Evolutionary conservation across 495 filamentous ascomycete species (phyloP).

Genomic region (Halenospora varia): DNA sequence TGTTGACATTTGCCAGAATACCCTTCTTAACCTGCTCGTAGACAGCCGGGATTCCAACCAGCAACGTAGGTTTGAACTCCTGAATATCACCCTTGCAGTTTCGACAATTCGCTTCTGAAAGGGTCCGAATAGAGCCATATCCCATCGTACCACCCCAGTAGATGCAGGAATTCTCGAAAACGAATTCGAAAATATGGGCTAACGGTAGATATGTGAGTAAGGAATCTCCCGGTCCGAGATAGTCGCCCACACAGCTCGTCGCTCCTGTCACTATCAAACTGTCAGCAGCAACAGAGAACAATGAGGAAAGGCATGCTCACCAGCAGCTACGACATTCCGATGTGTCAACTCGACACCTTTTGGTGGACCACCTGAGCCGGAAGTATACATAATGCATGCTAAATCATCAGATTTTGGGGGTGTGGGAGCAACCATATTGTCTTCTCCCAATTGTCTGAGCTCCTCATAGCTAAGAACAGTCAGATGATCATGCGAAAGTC

Average conservation of each 20-base stretch:
- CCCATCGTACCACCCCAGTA: slow-evolving; percentile 95
- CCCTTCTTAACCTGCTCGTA: slow-evolving; percentile 99
- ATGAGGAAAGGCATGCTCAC: slow-evolving; percentile 41
- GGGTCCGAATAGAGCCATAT: slow-evolving; percentile 58
- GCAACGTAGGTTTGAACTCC: slow-evolving; percentile 84
- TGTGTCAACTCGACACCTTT: slow-evolving; percentile 94
- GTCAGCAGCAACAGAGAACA: slow-evolving; percentile 8
- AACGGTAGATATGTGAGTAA: slow-evolving; percentile 89
- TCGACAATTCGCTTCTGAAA: slow-evolving; percentile 80
- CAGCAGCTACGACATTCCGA: slow-evolving; percentile 78
- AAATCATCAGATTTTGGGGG: slow-evolving; percentile 80
- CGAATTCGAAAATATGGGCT: slow-evolving; percentile 92
- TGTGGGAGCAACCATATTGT: slow-evolving; percentile 73
- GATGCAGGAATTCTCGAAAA: slow-evolving; percentile 87
- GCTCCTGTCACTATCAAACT: slow-evolving; percentile 69
- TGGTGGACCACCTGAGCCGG: slow-evolving; percentile 90
- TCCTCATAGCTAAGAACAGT: slow-evolving; percentile 80
- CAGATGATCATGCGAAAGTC: slow-evolving; percentile 60
- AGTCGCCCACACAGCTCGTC: slow-evolving; percentile 72
- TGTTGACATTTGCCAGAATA: slow-evolving; percentile 76
- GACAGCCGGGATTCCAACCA: slow-evolving; percentile 95
- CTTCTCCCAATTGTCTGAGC: slow-evolving; percentile 70
- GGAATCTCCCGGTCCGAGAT: slow-evolving; percentile 73
- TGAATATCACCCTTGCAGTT: slow-evolving; percentile 94
- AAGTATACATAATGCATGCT: slow-evolving; percentile 99